Base-by-base conservation (phyloP, 148 eudicot genomes). In the Amaranthus cruentus region DNA sequence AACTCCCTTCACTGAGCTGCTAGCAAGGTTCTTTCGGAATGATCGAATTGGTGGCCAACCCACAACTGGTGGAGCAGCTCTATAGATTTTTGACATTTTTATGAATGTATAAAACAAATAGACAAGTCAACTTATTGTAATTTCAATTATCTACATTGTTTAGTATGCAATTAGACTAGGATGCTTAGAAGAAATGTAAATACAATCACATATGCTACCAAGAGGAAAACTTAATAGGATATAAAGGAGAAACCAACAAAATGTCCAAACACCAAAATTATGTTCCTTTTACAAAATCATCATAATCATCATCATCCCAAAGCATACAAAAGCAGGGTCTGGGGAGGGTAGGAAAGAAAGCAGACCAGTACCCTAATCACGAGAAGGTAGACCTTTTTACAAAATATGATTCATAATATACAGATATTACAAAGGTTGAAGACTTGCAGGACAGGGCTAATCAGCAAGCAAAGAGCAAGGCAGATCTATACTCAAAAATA, bases 11-110 rank as follows among this genome's bases (percentile, higher is more conserved):
- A 87, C 74, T 13, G 84, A 80, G 74, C 86, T 28, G 38, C 38
- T 87, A 7, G 97, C 88, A 50, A 95, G 81, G 73, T 91, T 90
- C 87, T 87, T 95, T 77, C 99, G 76, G 70, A 86, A 95, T 1
- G 97, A 88, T 38, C 99, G 90, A 76, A 95, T 78, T 65, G 99
- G 99, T 65, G 99, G 99, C 98, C 98, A 95, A 49, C 98, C 98
- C 71, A 94, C 97, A 47, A 95, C 98, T 69, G 93, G 85, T 66
- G 93, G 93, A 69, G 96, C 97, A 85, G 91, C 85, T 77, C 97
- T 94, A 50, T n/a, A 0, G 38, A 28, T 28, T 28, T 28, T 28
- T 28, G 38, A 28, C 38, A 28, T 28, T 28, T 28, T 1, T 4
- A 44, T 15, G 38, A n/a, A 10, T 49, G 7, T 18, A 67, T 21